Evolutionary conservation across 1,284 basidiomycete species (phyloP), one percentile per base, ranked within the genome.

Genomic region (Ustilago tritici): DNA sequence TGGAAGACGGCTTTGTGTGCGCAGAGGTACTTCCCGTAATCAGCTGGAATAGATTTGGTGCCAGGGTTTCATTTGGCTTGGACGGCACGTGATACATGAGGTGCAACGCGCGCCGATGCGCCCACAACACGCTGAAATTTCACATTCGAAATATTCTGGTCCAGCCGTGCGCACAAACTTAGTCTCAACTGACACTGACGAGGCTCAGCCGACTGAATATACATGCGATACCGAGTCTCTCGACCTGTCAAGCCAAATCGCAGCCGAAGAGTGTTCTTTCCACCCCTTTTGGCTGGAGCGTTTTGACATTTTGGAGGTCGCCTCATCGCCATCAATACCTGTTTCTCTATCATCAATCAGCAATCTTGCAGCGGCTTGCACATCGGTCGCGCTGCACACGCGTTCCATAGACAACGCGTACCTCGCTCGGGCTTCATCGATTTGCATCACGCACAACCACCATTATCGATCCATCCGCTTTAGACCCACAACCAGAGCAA

Each of bases 1-100:
- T 28, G 23, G 23, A 28, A 28, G 23, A 28, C 23, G 23, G 3
- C 23, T 28, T 28, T 28, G 40, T 41, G 40, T 15, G 40, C 40
- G 40, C 40, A 41, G 40, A n/a, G 40, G 17, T 41, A 28, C 23
- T 28, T 6, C 17, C 40, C 40, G 6, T 11, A 14, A 14, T 41
- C 40, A 41, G 14, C 7, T 15, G 9, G 40, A 14, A 11, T 15
- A 41, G 17, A n/a, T 52, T 40, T 15, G 32, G 31, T 23, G 36
- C 19, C 14, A 49, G 46, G 46, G 28, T 2, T 43, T 35, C 15
- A 61, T 55, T 59, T 62, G n/a, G 47, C 10, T 5, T 55, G 6
- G 23, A 15, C 53, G 54, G 70, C 70, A 72, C 70, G 70, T 73
- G 70, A 73, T 64, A 49, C 35, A 28, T 12, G 12, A 23, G 7